These are phyloP conservation scores for Kregervanrija delftensis DNA, from an alignment of 805 yeast species.

Conservation along the genomic window DNA sequence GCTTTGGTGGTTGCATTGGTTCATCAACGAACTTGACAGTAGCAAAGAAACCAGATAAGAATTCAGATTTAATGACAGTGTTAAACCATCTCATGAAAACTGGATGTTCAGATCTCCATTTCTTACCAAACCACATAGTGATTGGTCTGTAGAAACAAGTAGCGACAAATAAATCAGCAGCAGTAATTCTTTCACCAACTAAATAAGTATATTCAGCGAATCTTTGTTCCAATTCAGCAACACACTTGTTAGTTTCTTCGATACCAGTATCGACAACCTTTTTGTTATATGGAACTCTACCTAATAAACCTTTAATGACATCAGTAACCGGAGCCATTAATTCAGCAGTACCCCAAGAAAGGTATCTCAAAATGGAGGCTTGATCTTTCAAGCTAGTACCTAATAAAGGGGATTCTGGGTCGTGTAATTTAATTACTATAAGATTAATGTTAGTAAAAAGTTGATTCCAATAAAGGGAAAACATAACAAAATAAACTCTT, in stretches of 20 bases:
- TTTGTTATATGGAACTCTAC: conserved; percentile 73
- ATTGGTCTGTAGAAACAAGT: conserved; percentile 40
- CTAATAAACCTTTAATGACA: conserved; percentile 56
- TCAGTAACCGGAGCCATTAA: conserved; percentile 39
- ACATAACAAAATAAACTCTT: neutral
- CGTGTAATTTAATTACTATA: conserved; percentile 42
- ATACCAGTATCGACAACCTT: conserved; percentile 33
- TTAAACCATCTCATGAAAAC: conserved; percentile 47
- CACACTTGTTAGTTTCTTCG: conserved; percentile 32
- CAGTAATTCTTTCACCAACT: conserved; percentile 40
- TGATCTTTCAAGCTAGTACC: conserved; percentile 63
- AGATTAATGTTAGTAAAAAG: conserved; percentile 14
- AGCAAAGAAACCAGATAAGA: conserved; percentile 42
- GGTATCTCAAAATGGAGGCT: conserved; percentile 68
- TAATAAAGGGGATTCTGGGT: conserved; percentile 32
- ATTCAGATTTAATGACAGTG: conserved; percentile 37
- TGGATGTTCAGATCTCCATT: conserved; percentile 46
- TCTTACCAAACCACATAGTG: conserved; percentile 38
- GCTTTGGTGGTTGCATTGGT: conserved; percentile 59
- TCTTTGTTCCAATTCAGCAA: conserved; percentile 49
- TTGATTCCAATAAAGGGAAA: neutral
- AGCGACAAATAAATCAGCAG: conserved; percentile 40
- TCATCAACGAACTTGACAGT: conserved; percentile 54
- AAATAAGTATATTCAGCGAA: conserved; percentile 36
- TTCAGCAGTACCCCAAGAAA: conserved; percentile 71